phyloP scores from a whole-genome alignment of 2,329 filamentous ascomycete species.

The Calonectria ilicicola region DNA sequence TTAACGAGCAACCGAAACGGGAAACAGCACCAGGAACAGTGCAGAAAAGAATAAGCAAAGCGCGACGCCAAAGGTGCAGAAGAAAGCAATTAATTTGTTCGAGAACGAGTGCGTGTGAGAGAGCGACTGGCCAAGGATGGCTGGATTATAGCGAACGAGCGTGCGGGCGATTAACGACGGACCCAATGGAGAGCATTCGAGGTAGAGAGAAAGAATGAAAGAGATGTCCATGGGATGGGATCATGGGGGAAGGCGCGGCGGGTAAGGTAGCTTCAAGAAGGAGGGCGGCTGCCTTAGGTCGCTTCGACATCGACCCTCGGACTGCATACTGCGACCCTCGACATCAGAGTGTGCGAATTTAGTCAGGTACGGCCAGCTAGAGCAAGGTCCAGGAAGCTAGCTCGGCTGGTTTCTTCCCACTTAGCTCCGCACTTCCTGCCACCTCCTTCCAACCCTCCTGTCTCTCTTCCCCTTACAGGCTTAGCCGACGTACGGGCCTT shows the following conservation, averaged over 20 bases:
- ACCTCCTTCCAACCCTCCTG: conserved; percentile 10
- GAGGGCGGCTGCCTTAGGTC: conserved; percentile 29
- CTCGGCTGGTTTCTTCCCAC: conserved; percentile 5
- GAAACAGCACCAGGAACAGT: conserved; percentile 15
- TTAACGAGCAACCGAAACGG: conserved; percentile 28
- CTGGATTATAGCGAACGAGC: conserved; percentile 43
- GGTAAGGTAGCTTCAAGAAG: conserved; percentile 37
- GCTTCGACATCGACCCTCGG: conserved; percentile 27
- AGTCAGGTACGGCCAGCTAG: neutral
- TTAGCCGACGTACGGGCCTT: conserved; percentile 12
- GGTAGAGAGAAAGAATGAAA: conserved; percentile 34
- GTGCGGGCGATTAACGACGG: conserved; percentile 30
- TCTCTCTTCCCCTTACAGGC: conserved; percentile 36
- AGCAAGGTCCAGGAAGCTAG: neutral
- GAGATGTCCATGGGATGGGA: conserved; percentile 35
- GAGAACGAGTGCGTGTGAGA: conserved; percentile 38
- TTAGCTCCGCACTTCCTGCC: conserved; percentile 3
- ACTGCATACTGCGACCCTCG: conserved; percentile 10
- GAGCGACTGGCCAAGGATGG: conserved; percentile 42
- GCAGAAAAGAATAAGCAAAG: conserved; percentile 21
- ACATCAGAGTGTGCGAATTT: conserved; percentile 3
- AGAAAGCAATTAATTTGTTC: conserved; percentile 33
- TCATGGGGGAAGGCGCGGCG: conserved; percentile 39
- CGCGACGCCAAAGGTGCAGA: neutral
- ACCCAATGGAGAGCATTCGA: conserved; percentile 23